A percentile compares a stretch with the other conserved stretches of the same genome.
Conservation (phyloP, 2,329 filamentous ascomycete species). For the Pseudogymnoascus sp. region DNA sequence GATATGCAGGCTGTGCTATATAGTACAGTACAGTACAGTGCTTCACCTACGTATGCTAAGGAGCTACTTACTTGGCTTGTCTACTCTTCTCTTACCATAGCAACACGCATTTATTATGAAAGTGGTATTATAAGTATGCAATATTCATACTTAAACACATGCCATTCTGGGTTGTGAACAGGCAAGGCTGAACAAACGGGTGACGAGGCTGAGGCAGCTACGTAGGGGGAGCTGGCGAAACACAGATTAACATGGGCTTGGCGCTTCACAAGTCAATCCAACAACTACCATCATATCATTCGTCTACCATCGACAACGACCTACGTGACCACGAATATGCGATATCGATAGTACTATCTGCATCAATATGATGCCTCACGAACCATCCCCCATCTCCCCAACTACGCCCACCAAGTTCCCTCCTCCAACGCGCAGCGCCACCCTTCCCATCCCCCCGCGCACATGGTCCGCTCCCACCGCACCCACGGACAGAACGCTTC, state of each 20-base stretch:
- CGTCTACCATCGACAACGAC: background rate
- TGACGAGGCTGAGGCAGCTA: background rate
- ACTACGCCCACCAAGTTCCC: constrained; percentile 12
- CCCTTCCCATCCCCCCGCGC: constrained; percentile 15
- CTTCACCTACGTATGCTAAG: background rate
- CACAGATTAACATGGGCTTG: background rate
- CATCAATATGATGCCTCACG: constrained; percentile 9
- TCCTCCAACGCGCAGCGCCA: constrained; percentile 21
- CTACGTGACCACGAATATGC: constrained; percentile 1
- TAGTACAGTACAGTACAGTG: too few species aligned
- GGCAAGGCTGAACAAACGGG: background rate
- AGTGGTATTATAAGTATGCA: background rate
- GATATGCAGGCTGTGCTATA: too few species aligned
- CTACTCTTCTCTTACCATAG: background rate
- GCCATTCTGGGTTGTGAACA: background rate
- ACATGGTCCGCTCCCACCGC: constrained; percentile 10
- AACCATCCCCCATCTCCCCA: constrained; percentile 7
- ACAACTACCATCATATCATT: background rate
- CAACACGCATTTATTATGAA: background rate
- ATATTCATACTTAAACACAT: background rate
- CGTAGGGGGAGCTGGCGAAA: background rate
- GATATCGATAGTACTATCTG: background rate
- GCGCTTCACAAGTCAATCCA: background rate
- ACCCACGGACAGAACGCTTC: constrained; percentile 49
- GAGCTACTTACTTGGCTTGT: background rate